Conservation (phyloP, 208 protist genomes). For the Trypanosoma melophagium region DNA sequence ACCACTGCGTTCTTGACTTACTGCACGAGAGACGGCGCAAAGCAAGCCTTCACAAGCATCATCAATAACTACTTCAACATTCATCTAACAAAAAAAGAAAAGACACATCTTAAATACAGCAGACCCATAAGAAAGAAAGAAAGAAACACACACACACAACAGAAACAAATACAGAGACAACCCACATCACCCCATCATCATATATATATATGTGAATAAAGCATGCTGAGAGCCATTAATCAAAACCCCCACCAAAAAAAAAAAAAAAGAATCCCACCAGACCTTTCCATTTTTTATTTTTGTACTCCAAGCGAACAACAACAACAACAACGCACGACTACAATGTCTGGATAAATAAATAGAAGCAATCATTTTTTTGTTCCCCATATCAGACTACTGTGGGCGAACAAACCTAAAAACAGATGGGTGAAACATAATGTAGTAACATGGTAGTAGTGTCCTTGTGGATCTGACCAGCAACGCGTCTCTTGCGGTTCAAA, state of each 20-base stretch:
- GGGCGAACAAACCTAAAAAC: no score
- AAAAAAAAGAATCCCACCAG: background rate
- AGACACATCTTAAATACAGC: background rate
- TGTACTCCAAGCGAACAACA: no score
- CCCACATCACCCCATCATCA: background rate
- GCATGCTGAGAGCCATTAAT: background rate
- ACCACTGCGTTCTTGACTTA: background rate
- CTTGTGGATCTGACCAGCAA: no score
- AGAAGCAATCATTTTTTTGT: no score
- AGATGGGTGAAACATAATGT: no score
- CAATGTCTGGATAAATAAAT: no score
- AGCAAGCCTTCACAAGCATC: slow-evolving; percentile 18
- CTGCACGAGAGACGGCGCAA: slow-evolving; percentile 9
- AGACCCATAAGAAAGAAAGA: background rate
- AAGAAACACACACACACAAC: background rate
- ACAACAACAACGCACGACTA: no score
- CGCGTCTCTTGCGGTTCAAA: no score
- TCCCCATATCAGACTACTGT: no score
- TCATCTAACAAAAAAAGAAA: background rate
- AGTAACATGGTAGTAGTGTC: no score
- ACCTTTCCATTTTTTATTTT: no score
- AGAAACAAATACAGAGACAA: background rate
- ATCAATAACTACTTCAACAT: slow-evolving; percentile 22
- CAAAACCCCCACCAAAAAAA: background rate
- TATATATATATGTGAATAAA: background rate